phyloP scores from a whole-genome alignment of 805 yeast genomes.

The Diddensiella transvaalensis region DNA sequence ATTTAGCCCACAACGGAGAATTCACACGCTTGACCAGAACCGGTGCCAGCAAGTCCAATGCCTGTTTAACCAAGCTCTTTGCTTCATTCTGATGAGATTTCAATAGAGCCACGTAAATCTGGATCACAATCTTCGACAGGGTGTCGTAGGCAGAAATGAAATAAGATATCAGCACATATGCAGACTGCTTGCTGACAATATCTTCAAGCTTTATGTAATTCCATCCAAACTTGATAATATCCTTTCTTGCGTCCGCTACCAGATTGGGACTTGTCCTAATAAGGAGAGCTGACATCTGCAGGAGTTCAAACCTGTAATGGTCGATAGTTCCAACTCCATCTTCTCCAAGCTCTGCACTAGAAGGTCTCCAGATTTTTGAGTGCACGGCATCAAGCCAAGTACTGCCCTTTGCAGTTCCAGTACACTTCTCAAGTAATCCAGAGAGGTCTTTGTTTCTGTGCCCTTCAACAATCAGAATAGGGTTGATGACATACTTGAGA shows the following conservation, averaged over 20 bases:
- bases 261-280: conserved; percentile 62
- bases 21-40: conserved; percentile 68
- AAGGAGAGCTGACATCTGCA: conserved; percentile 76
- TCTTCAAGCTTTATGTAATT: conserved; percentile 87
- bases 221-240: conserved; percentile 93
- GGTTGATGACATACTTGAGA: conserved; percentile 59
- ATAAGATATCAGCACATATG: conserved; percentile 81
- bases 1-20: conserved; percentile 74
- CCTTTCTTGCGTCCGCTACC: conserved; percentile 65
- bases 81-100: conserved; percentile 85
- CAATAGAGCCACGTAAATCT: conserved; percentile 84
- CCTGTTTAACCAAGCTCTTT: conserved; percentile 76
- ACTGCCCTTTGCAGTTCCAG: conserved; percentile 26
- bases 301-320: conserved; percentile 65
- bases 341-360: conserved; percentile 34
- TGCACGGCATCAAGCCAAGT: conserved; percentile 65
- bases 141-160: conserved; percentile 87
- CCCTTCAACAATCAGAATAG: conserved; percentile 63
- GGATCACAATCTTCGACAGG: conserved; percentile 82
- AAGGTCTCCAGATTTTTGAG: conserved; percentile 68
- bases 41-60: conserved; percentile 84
- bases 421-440: conserved; percentile 39
- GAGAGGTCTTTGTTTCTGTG: conserved; percentile 46
- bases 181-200: conserved; percentile 82
- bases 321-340: conserved; percentile 66